A percentile compares a stretch with the other conserved stretches of the same genome.
These are phyloP conservation scores for Geranium rotundifolium DNA, from an alignment of 345 rosid species.

Conservation along the genomic window DNA sequence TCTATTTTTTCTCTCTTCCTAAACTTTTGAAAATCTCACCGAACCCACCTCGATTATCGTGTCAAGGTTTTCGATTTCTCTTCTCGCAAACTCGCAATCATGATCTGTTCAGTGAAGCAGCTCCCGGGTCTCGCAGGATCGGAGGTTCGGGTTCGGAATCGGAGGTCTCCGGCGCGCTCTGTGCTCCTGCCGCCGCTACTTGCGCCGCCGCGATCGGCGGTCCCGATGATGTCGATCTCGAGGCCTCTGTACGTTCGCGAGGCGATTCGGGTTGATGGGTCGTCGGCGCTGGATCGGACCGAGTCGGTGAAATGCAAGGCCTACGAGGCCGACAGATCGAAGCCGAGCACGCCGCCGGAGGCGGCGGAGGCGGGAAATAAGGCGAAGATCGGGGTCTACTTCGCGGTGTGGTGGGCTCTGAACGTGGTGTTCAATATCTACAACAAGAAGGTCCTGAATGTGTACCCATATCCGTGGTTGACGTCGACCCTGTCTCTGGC, in stretches of 20 bases:
- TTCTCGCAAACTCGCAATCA: neutral
- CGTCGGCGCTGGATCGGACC: constrained; percentile 12
- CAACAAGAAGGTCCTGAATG: constrained; percentile 96
- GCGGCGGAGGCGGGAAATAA: constrained; percentile 46
- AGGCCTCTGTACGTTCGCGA: constrained; percentile 58
- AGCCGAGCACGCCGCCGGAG: constrained; percentile 8
- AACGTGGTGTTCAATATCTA: constrained; percentile 93
- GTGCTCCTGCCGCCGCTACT: constrained; percentile 11
- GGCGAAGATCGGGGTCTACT: constrained; percentile 12
- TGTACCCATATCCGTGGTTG: constrained; percentile 92
- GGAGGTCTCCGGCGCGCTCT: constrained; percentile 13
- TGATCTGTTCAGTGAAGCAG: constrained; percentile 35
- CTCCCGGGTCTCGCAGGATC: constrained; percentile 29
- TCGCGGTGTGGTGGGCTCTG: constrained; percentile 97
- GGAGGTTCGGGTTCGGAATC: constrained; percentile 20
- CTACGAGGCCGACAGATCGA: constrained; percentile 66
- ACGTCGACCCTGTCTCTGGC: constrained; percentile 94
- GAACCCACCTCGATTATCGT: neutral
- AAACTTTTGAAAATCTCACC: neutral
- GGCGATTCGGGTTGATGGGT: constrained; percentile 21
- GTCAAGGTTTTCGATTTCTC: neutral
- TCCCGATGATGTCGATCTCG: constrained; percentile 22
- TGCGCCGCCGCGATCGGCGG: constrained; percentile 14
- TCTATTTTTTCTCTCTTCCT: neutral
- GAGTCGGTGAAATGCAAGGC: constrained; percentile 49